Base-by-base conservation (phyloP, 2,329 filamentous ascomycete species). In the Macrophomina tecta region DNA sequence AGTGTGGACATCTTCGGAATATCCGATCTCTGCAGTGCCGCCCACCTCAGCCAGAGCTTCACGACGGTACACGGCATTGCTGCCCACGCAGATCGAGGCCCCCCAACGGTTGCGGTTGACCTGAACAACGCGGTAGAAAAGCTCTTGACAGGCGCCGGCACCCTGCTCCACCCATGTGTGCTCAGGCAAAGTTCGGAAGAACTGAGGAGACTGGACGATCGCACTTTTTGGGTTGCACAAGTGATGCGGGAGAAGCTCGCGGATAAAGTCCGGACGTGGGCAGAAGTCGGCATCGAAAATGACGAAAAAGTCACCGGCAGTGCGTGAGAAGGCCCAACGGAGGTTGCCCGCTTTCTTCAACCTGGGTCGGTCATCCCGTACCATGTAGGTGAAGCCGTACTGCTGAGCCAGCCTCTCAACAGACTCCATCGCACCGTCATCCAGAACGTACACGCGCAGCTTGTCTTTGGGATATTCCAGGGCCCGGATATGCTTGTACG, bases 81-180 rank as follows among this genome's bases (percentile, higher is more conserved):
- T 81, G 3, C 80, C 80, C 7, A 81, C 79, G 30, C 80, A 81
- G 32, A 81, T 80, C 1, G 77, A 77, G 2, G 80, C 80, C 1
- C 78, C 79, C 77, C 79, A 82, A 30, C 72, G 71, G 62, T 82
- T 77, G 11, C 80, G 73, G 48, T 81, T 80, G 40, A 79, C 75
- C 70, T 82, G 78, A 6, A 81, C 79, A 5, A 82, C 79, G 12
- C 80, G 80, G 67, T 81, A 82, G 70, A 81, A 81, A 36, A 81
- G 71, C 67, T 82, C 80, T 67, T 81, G 79, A 1, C 79, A 78
- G 0, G 78, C 77, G 5, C 79, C 79, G 0, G 79, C 80, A 12
- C 80, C 80, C 71, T 82, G 80, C 72, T 82, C 80, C 4, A 81
- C 78, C 80, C 80, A 82, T 0, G 79, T 80, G 70, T 82, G 80